phyloP scores from a whole-genome alignment of 2,329 filamentous ascomycete species.

The Cladorrhinum sp. region DNA sequence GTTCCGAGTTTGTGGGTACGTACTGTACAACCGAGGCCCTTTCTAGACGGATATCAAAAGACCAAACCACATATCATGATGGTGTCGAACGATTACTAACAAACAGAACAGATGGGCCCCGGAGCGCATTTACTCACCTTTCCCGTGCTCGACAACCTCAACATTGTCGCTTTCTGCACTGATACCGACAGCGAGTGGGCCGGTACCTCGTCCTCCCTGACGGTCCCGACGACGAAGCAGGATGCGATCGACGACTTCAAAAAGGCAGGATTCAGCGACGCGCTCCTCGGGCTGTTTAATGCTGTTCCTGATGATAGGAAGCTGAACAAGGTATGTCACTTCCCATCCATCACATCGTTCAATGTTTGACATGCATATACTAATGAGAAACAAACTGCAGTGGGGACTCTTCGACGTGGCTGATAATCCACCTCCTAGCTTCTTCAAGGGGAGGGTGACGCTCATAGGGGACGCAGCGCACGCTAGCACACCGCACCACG shows the following conservation, averaged over 20 bases:
- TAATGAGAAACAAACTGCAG: slow-evolving; percentile 18
- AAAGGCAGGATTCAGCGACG: slow-evolving; percentile 30
- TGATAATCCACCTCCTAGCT: slow-evolving; percentile 42
- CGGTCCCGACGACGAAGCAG: slow-evolving; percentile 30
- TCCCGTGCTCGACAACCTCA: slow-evolving; percentile 56
- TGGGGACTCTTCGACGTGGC: slow-evolving; percentile 49
- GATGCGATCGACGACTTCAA: slow-evolving; percentile 37
- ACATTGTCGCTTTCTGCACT: slow-evolving; percentile 45
- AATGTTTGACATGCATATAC: not conserved
- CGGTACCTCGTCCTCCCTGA: slow-evolving; percentile 20
- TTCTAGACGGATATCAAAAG: too few relatives aligned
- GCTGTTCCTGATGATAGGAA: slow-evolving; percentile 16
- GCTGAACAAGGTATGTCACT: not conserved
- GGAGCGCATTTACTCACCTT: slow-evolving; percentile 60
- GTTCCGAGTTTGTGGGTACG: slow-evolving; percentile 26
- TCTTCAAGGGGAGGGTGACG: slow-evolving; percentile 42
- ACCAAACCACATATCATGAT: too few relatives aligned
- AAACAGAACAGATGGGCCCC: slow-evolving; percentile 39
- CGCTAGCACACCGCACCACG: slow-evolving; percentile 58
- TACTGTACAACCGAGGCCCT: not conserved
- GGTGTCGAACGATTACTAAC: slow-evolving; percentile 16
- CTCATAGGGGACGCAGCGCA: slow-evolving; percentile 63
- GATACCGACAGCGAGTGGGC: slow-evolving; percentile 32
- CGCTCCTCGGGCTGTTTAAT: slow-evolving; percentile 32
- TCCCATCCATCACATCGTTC: not conserved